Base-by-base conservation (phyloP, 345 rosid species). In the Populus ilicifolia region DNA sequence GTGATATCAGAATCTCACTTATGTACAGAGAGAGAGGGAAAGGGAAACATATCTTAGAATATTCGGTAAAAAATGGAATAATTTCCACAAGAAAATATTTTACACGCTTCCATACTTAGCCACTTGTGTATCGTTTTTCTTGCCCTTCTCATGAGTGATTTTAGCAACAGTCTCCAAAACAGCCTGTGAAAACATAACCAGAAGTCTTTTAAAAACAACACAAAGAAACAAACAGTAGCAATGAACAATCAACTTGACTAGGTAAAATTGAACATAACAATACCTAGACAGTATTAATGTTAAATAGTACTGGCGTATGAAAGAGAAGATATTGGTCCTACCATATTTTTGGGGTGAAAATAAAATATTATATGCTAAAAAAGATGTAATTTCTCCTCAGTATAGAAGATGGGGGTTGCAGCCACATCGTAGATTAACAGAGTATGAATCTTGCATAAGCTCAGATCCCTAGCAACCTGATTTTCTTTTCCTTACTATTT, bases 151-250 rank as follows among this genome's bases (percentile, higher is more conserved):
- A 67, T 93, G 98, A 21, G 98, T 91, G 74, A 96, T 85, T 89
- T 92, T 96, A 38, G 95, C 99, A 50, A 94, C 97, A 33, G 97
- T 94, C 88, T 94, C 98, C 84, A 96, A 78, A 21, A 87, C 95
- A 80, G 97, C 99, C 98, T 96, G 88, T 29, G 5, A 69, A 80
- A 85, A 71, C 75, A 87, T 61, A 64, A 82, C 20, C 23, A 75
- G n/a, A 43, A 39, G 48, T 23, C 69, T 67, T 80, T 75, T 66
- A 69, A 21, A n/a, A 76, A 23, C 33, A 17, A 25, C 64, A 59
- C 29, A n/a, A 21, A 10, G 16, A 3, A 59, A 59, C 27, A 79
- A 74, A 52, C 46, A 62, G 36, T 50, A 64, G 17, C 11, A 78
- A 63, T 17, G 54, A 63, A 41, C 12, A 17, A 18, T 25, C 39